Conservation (phyloP, 495 filamentous ascomycete species). For the Aspergillus funiculosus region DNA sequence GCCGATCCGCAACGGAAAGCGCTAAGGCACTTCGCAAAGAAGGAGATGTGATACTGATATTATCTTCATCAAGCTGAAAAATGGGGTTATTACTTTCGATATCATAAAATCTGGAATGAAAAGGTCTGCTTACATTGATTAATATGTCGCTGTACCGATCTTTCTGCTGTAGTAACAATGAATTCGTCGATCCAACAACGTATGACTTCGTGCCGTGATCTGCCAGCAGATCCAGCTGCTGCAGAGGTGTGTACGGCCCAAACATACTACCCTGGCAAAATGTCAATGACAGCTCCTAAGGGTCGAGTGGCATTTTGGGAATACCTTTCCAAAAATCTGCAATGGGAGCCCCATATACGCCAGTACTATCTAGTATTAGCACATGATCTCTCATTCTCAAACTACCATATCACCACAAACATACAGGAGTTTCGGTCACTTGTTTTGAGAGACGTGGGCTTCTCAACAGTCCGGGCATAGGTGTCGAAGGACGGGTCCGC, state of each 20-base stretch:
- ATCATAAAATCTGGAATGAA: background rate
- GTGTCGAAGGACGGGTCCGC: slow-evolving; percentile 84
- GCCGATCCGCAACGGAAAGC: slow-evolving; percentile 79
- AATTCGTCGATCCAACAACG: slow-evolving; percentile 95
- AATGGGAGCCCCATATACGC: slow-evolving; percentile 91
- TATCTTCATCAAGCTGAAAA: slow-evolving; percentile 73
- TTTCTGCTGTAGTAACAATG: slow-evolving; percentile 83
- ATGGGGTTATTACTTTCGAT: background rate
- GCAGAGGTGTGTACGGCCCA: slow-evolving; percentile 92
- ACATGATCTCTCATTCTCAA: background rate
- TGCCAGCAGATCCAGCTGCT: slow-evolving; percentile 90
- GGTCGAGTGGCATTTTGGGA: background rate
- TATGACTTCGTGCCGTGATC: slow-evolving; percentile 96
- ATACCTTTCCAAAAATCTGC: slow-evolving; percentile 90
- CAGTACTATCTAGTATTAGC: slow-evolving; percentile 52
- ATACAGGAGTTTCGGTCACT: slow-evolving; percentile 81
- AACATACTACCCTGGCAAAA: slow-evolving; percentile 76
- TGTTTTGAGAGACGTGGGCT: slow-evolving; percentile 80
- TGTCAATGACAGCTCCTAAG: slow-evolving; percentile 20
- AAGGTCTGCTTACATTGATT: slow-evolving; percentile 61
- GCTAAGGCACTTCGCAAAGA: slow-evolving; percentile 71
- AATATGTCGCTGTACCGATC: slow-evolving; percentile 97
- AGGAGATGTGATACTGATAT: slow-evolving; percentile 73
- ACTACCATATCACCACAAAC: slow-evolving; percentile 11
- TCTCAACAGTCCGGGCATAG: slow-evolving; percentile 68